Evolutionary conservation across 306 rosid genomes (phyloP), one percentile per base, ranked within the genome.

Genomic region (Geum urbanum): DNA sequence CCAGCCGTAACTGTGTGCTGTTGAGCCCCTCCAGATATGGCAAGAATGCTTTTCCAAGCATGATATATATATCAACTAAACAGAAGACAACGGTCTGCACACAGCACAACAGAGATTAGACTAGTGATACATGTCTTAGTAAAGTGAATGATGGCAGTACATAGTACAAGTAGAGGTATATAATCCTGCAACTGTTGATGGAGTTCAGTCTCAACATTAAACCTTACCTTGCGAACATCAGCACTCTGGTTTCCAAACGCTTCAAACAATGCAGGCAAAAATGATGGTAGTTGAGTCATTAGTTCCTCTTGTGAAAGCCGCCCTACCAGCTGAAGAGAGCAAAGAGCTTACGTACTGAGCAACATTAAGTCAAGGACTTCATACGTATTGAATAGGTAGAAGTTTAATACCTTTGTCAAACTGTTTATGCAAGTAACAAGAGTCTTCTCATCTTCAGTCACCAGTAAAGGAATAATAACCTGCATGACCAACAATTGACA

Each of bases 231-330:
- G 47, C 99, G 97, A 72, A 95, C 96, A 77, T 95, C 99, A 3
- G 99, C 99, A 80, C 96, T 95, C 79, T 82, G 96, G 80, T 91
- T 89, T 77, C 99, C 97, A 69, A 95, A 95, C 22, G 97, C 99
- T 83, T 91, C 97, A 73, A 95, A 95, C 75, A 95, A 83, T 59
- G 97, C 85, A 77, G 99, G 99, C 79, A 95, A 80, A 83, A 95
- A 95, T 16, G 97, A 89, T 51, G 99, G 95, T 48, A 95, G 73
- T 70, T 89, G 96, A 76, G 87, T 72, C 95, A 89, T 86, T 78
- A 95, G 71, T 79, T 91, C 99, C 72, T 91, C 96, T 82, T 76
- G 91, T 43, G 99, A 87, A 18, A 95, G 89, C 81, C 85, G 85
- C 45, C 91, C 92, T 54, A 95, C 96, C 71, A 95, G 94, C 99